A percentile compares a stretch with the other conserved stretches of the same genome.
Evolutionary conservation across 1,139 yeast species (phyloP).

Genomic region (Kodamaea alishanica): DNA sequence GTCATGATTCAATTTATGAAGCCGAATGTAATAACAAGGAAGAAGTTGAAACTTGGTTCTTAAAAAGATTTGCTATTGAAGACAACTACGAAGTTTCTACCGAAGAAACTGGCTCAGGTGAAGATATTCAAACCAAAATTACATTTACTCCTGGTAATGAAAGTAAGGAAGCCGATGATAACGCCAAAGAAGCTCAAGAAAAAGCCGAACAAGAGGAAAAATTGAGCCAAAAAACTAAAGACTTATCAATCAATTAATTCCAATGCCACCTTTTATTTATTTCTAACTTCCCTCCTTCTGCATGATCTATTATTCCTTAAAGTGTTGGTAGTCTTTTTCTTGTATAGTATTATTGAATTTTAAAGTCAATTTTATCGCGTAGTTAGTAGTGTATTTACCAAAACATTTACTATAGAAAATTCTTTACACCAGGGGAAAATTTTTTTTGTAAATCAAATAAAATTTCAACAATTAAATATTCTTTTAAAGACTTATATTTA

Average conservation of each 20-base stretch:
- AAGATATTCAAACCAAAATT: slow-evolving; percentile 34
- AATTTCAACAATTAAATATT: neutral
- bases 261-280: neutral
- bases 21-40: slow-evolving; percentile 73
- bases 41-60: slow-evolving; percentile 67
- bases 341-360: too few species aligned
- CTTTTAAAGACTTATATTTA: too few species aligned
- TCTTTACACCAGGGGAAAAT: neutral
- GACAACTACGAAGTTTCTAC: slow-evolving; percentile 42
- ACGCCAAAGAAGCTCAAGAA: slow-evolving; percentile 28
- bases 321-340: too few species aligned
- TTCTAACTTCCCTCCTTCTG: too few species aligned
- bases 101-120: slow-evolving; percentile 38
- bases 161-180: slow-evolving; percentile 44
- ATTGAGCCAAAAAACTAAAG: slow-evolving; percentile 7
- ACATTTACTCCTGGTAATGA: slow-evolving; percentile 49
- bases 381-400: too few species aligned
- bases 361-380: too few species aligned
- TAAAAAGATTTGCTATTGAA: slow-evolving; percentile 69
- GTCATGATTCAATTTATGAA: slow-evolving; percentile 83
- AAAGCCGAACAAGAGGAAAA: slow-evolving; percentile 12
- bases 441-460: neutral
- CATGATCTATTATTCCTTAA: too few species aligned
- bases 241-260: slow-evolving; percentile 4
- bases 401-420: too few species aligned